These are phyloP conservation scores for Backusella luteola DNA, from an alignment of 192 early-diverging fungal genomes.

Conservation along the genomic window DNA sequence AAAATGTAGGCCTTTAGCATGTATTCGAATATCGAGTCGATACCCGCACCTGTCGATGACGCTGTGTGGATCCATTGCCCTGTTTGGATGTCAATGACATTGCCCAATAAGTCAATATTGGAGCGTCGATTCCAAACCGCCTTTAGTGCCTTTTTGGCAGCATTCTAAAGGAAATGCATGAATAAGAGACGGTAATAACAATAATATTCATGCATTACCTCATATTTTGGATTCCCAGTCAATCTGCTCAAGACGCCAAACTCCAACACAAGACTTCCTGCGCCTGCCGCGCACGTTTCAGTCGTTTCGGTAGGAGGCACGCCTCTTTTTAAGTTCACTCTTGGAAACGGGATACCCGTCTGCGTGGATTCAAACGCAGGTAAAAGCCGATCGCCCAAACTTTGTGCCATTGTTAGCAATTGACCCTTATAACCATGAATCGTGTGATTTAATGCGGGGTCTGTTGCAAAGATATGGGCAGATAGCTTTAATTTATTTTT, in stretches of 20 bases:
- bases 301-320: constrained; percentile 63
- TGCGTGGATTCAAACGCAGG: constrained; percentile 84
- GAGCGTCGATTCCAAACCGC: constrained; percentile 81
- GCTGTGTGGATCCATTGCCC: constrained; percentile 72
- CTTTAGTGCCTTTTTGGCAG: constrained; percentile 64
- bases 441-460: constrained; percentile 52
- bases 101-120: constrained; percentile 76
- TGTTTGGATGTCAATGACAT: constrained; percentile 70
- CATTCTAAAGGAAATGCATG: constrained; percentile 36
- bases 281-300: constrained; percentile 83
- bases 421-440: constrained; percentile 78
- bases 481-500: constrained; percentile 50
- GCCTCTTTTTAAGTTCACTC: constrained; percentile 78
- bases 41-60: constrained; percentile 83
- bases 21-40: constrained; percentile 94
- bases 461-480: constrained; percentile 82
- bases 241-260: constrained; percentile 90
- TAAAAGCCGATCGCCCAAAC: constrained; percentile 80
- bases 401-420: constrained; percentile 72
- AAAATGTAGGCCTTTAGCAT: constrained; percentile 85
- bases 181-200: background rate
- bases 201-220: constrained; percentile 44
- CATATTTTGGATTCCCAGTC: constrained; percentile 76
- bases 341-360: constrained; percentile 79
- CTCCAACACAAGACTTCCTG: constrained; percentile 89